Evolutionary conservation across 208 protist genomes (phyloP), one percentile per base, ranked within the genome.

Genomic region (Leishmania martiniquensis): DNA sequence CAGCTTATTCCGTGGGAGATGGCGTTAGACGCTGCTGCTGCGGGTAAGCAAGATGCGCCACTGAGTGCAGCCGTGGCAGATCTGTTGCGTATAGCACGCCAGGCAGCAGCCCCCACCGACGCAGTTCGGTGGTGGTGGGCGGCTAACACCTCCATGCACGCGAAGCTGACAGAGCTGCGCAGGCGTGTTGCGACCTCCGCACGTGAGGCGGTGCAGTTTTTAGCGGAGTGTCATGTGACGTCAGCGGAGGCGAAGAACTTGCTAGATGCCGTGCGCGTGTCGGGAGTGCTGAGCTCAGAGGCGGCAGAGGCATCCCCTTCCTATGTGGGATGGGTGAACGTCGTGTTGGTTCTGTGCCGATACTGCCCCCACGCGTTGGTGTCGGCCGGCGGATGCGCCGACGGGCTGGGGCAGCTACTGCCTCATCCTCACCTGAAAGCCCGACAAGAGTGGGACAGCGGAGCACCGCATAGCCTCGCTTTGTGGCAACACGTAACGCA

Each of bases 1-100:
- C 15, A 60, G 59, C 59, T 83, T 39, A 69, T 83, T 42, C 79
- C 79, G 49, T 83, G 73, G 74, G 79, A 83, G 59, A 59, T 76
- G 6, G 79, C 79, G 37, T 20, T 83, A 37, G 75, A 83, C 51
- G 66, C 60, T n/a, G 59, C 68, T 76, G 37, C 72, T 2, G 44
- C 39, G 45, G 22, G 49, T 32, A 57, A 49, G 70, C 49, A 54
- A 17, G 32, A 49, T 29, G 78, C 63, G 34, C 32, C 72, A 20
- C 39, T 77, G 37, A 55, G 32, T 5, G 75, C 39, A 25, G 75
- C 72, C 15, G 60, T 70, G 51, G 34, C 51, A 34, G 44, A 80
- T 54, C 74, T 81, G 47, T 63, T 45, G 47, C 29, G 57, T 17
- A 62, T 44, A 10, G 69, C 69, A 7, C 73, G 69, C 6, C 79